Base-by-base conservation (phyloP, 2,329 filamentous ascomycete species). In the Fusarium udum region DNA sequence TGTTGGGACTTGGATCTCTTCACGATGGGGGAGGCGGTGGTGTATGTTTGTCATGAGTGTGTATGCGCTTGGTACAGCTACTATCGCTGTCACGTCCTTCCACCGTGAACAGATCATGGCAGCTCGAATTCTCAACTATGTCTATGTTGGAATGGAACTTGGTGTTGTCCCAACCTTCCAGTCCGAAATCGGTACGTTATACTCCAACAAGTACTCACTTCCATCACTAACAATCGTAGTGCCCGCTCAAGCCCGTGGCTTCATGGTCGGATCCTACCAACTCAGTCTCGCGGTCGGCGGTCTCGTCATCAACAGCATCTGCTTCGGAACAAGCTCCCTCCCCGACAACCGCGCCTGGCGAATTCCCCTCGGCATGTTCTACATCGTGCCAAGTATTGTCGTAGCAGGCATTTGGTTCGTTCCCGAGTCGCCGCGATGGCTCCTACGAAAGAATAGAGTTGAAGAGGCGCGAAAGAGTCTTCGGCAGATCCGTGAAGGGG, bases 41-140 rank as follows among this genome's bases (percentile, higher is more conserved):
- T 79, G 75, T 22, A 79, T 79, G 72, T 84, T 83, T 48, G 26
- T 22, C 32, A 83, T 85, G 82, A 81, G 80, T 46, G 53, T 77
- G 16, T 84, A 79, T 15, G 79, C 83, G 1, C 73, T 81, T 6
- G 46, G 63, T 1, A 73, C 75, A 3, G 76, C 75, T 0, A 77
- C 73, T 9, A 68, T 77, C 1, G 53, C 63, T 2, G 74, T 78
- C 7, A 78, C 74, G 0, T 77, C 74, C 0, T 52, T 56, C 5
- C 59, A 59, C 3, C 61, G 56, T 1, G 64, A 77, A 6, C 76
- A 78, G 43, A 77, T 78, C 12, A 75, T 78, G 64, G 73, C 73
- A 0, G 74, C 73, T 1, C 67, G 76, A 9, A 67, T 78, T 1
- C 72, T 78, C 15, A 78, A 78, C 15, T 78, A 77, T 4, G 62